Evolutionary conservation across 2,329 filamentous ascomycete species (phyloP).

Genomic region (Cercospora brassicicola): DNA sequence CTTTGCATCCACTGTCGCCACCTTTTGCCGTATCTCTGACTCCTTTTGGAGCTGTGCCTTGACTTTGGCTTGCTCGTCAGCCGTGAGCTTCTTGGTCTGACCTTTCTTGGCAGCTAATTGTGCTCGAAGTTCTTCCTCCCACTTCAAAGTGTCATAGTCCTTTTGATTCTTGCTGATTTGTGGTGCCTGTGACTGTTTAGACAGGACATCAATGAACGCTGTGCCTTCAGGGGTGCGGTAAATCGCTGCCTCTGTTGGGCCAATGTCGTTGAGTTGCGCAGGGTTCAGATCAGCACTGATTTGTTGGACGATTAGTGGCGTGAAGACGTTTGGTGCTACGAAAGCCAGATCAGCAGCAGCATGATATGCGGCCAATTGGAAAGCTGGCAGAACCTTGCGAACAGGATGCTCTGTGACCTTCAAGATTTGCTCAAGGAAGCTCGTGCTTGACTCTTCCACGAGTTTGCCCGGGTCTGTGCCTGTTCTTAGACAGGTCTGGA

Average conservation of each 20-base stretch:
- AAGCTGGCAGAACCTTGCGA: constrained; percentile 52
- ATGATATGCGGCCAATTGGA: constrained; percentile 68
- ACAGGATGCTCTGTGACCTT: constrained; percentile 44
- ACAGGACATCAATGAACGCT: constrained; percentile 85
- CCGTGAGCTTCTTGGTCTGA: constrained; percentile 81
- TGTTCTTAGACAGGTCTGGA: constrained; percentile 77
- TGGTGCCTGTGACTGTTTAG: constrained; percentile 70
- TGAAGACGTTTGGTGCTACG: constrained; percentile 80
- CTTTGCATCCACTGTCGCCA: constrained; percentile 67
- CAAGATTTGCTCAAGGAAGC: constrained; percentile 68
- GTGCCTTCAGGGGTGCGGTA: constrained; percentile 87
- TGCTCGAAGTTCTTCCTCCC: constrained; percentile 87
- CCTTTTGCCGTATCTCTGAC: constrained; percentile 69
- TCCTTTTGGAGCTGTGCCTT: constrained; percentile 90
- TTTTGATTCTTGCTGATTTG: constrained; percentile 85
- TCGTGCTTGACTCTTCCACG: constrained; percentile 62
- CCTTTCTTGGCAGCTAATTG: constrained; percentile 94
- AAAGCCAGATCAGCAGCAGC: constrained; percentile 91
- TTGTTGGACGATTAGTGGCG: constrained; percentile 71
- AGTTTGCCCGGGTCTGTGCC: constrained; percentile 80
- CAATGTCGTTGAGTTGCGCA: constrained; percentile 67
- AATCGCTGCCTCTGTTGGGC: constrained; percentile 87
- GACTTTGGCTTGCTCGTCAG: constrained; percentile 86
- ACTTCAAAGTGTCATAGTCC: constrained; percentile 93
- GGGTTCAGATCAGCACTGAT: constrained; percentile 73